phyloP scores from a whole-genome alignment of 2,329 filamentous ascomycete genomes.

The Sclerotinia minor region DNA sequence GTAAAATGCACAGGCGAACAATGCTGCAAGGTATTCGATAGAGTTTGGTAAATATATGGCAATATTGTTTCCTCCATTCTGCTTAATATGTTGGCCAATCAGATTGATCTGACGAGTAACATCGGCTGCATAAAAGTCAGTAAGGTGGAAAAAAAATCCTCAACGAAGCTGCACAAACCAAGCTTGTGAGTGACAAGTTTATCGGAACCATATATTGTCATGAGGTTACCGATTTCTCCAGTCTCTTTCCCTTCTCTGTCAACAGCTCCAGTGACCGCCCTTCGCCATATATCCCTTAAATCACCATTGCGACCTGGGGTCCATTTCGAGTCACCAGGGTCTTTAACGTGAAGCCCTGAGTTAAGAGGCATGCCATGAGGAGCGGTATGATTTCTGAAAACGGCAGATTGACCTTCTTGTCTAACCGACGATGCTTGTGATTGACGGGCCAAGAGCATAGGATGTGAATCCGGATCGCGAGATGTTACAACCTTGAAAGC shows the following conservation, averaged over 20 bases:
- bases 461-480: constrained; percentile 86
- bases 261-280: constrained; percentile 63
- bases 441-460: constrained; percentile 85
- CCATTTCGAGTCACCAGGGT: constrained; percentile 79
- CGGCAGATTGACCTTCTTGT: constrained; percentile 78
- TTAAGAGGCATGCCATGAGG: constrained; percentile 83
- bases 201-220: constrained; percentile 77
- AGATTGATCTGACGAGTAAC: constrained; percentile 84
- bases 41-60: constrained; percentile 94
- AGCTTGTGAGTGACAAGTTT: constrained; percentile 71
- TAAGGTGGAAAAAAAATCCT: neutral
- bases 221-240: constrained; percentile 66
- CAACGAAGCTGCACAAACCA: constrained; percentile 45
- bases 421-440: constrained; percentile 75
- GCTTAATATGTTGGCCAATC: constrained; percentile 74
- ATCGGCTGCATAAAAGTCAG: constrained; percentile 53
- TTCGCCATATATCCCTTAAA: constrained; percentile 85
- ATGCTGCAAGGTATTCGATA: constrained; percentile 75
- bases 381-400: constrained; percentile 80
- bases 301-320: constrained; percentile 81
- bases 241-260: constrained; percentile 62
- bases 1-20: constrained; percentile 91
- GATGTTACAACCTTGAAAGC: constrained; percentile 69
- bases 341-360: constrained; percentile 77
- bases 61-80: constrained; percentile 71